Evolutionary conservation across 2,329 filamentous ascomycete species (phyloP), one percentile per base, ranked within the genome.

Genomic region (Trichoderma brevicompactum): DNA sequence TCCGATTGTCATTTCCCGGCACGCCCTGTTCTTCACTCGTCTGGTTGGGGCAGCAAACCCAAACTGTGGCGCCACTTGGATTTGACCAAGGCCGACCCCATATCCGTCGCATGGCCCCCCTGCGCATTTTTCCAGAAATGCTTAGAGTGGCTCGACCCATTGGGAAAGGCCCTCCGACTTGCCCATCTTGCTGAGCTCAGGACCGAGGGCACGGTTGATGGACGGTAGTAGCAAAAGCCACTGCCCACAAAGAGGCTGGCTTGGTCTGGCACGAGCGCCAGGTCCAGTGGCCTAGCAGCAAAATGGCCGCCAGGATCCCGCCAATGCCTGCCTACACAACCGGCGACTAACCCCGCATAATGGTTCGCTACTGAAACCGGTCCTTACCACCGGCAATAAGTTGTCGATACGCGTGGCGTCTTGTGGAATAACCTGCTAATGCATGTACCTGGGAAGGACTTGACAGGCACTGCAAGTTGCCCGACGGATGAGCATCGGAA

Each of bases 81-180:
- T 36, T 28, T 32, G 28, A 32, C 36, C 36, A 61, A 50, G 55
- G 32, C 12, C 44, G 43, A 66, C 64, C 65, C 65, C 53, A 38
- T 28, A 50, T 36, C n/a, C 48, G 46, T 56, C 65, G 65, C 65
- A 66, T 66, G 65, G 65, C 59, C 52, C 64, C 65, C 65, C 61
- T 65, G 54, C 10, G 41, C 56, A 19, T 15, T 56, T 55, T 56
- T 50, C 59, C 58, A 61, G 38, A 63, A 58, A 34, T 28, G 58
- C 43, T 36, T 56, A 53, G 44, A 56, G 34, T 34, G 46, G 44
- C 58, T 58, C 34, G 58, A 61, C 58, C 32, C 36, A 58, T 66
- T 66, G 59, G 52, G 65, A 54, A 66, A 66, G 28, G 54, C 43
- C n/a, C 40, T 61, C 65, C 50, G 65, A 63, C 48, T 52, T 49